Evolutionary conservation across 2,329 filamentous ascomycete species (phyloP).

Genomic region (Fusarium sambucinum): DNA sequence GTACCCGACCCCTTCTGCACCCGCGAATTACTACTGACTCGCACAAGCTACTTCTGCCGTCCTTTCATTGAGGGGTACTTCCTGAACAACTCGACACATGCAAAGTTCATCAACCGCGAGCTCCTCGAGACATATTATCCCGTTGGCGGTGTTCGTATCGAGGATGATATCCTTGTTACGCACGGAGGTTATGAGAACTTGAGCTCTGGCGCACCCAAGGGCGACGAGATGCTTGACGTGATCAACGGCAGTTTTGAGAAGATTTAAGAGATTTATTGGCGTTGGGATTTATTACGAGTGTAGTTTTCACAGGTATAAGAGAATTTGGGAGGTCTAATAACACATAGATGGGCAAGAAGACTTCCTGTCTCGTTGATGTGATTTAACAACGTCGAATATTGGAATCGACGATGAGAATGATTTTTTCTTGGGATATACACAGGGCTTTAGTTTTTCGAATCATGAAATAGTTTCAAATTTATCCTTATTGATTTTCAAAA

Average conservation of each 20-base stretch:
- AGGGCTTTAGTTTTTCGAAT: slow-evolving; percentile 7
- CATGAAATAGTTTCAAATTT: slow-evolving; percentile 27
- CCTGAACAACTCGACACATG: slow-evolving; percentile 68
- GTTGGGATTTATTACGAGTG: background rate
- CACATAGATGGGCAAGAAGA: background rate
- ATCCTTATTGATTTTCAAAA: slow-evolving; percentile 41
- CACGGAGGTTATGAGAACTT: slow-evolving; percentile 84
- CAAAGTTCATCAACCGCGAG: slow-evolving; percentile 72
- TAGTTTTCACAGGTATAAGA: background rate
- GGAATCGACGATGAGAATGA: slow-evolving; percentile 14
- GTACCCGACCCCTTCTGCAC: slow-evolving; percentile 40
- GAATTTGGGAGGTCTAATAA: slow-evolving; percentile 5
- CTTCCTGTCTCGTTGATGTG: background rate
- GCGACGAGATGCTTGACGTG: slow-evolving; percentile 74
- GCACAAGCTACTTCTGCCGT: slow-evolving; percentile 75
- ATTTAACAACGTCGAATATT: background rate
- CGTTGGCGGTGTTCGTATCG: slow-evolving; percentile 91
- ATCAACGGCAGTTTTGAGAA: slow-evolving; percentile 59
- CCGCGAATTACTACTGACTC: slow-evolving; percentile 5
- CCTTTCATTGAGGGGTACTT: slow-evolving; percentile 79
- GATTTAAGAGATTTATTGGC: slow-evolving; percentile 25
- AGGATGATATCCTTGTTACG: slow-evolving; percentile 89
- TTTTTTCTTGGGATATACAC: background rate
- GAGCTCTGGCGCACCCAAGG: slow-evolving; percentile 79
- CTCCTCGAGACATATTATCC: slow-evolving; percentile 77